Percentiles rank a stretch among this genome's conserved stretches.
Conservation (phyloP, 768 basidiomycete species). For the Tricholoma furcatifolium region DNA sequence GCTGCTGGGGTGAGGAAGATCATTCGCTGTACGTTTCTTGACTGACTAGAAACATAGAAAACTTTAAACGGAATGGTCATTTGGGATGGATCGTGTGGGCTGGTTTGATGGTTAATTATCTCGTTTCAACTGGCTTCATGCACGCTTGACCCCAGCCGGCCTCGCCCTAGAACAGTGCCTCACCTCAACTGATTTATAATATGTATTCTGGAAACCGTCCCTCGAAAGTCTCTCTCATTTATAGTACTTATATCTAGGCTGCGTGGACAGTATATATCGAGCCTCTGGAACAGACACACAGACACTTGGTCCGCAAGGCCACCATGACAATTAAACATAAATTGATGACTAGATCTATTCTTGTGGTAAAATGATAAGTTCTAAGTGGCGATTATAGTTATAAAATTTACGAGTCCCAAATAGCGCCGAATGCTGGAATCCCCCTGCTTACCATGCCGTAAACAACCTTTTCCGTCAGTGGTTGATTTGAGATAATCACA, state of each 20-base stretch:
- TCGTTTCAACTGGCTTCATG: constrained; percentile 7
- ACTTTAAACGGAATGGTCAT: constrained; percentile 46
- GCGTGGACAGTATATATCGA: too few species aligned
- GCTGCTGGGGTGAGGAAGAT: constrained; percentile 43
- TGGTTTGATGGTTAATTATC: constrained; percentile 41
- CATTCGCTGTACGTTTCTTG: background rate
- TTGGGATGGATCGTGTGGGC: constrained; percentile 48
- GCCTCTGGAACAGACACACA: too few species aligned
- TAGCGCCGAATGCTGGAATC: constrained; percentile 60
- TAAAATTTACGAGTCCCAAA: constrained; percentile 41
- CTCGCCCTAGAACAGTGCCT: too few species aligned
- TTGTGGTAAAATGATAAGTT: too few species aligned
- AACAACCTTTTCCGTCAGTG: constrained; percentile 54
- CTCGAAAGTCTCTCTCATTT: too few species aligned
- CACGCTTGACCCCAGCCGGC: too few species aligned
- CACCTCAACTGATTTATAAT: too few species aligned
- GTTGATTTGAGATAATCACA: constrained; percentile 59
- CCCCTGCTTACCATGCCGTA: constrained; percentile 61
- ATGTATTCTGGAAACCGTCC: too few species aligned
- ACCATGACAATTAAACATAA: too few species aligned
- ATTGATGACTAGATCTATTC: too few species aligned
- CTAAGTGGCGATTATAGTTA: background rate
- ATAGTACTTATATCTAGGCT: too few species aligned
- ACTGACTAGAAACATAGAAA: constrained; percentile 26
- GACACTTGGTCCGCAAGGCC: too few species aligned